Evolutionary conservation across 2,329 filamentous ascomycete genomes (phyloP), one percentile per base, ranked within the genome.

Genomic region (Trichoderma gracile): DNA sequence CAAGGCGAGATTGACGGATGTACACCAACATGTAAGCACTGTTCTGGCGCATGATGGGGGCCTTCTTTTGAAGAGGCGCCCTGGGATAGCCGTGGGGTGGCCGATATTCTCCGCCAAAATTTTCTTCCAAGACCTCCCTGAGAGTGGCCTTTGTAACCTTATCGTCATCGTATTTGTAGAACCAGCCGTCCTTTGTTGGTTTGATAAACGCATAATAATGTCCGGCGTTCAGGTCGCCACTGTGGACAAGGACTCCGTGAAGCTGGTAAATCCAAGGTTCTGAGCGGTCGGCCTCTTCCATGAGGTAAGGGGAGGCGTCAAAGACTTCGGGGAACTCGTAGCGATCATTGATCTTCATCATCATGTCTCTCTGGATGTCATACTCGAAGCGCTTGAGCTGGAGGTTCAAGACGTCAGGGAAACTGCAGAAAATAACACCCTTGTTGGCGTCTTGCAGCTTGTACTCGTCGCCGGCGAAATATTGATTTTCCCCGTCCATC

Each of bases 11-110:
- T 75, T 97, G 91, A 52, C 95, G 89, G 69, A 99, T 92, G 74
- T 99, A 99, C 2, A 99, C 96, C 81, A 99, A 79, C 95, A 99
- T 99, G 81, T 99, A 99, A 5, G 95, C 96, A 75, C 93, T 99
- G 77, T 88, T 89, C 66, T 87, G 85, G 61, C 87, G 83, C 78
- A 89, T 84, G 71, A 86, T 76, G 1, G 86, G 84, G 3, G 80
- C 76, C 73, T 84, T 84, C 75, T 85, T 87, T 56, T 82, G 80
- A n/a, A 79, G 71, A 3, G 78, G 75, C 2, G 79, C 73, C n/a
- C 82, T 81, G 14, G 78, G 70, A 47, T 78, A 77, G 10, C 81
- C 80, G 61, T 81, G 81, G 1, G 81, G 76, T 6, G 80, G 77
- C 30, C 78, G 81, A 73, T 93, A 96, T 73, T 96, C 92, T 61